A percentile compares a stretch with the other conserved stretches of the same genome.
phyloP scores from a whole-genome alignment of 495 filamentous ascomycete genomes.

The Neurospora pannonica region DNA sequence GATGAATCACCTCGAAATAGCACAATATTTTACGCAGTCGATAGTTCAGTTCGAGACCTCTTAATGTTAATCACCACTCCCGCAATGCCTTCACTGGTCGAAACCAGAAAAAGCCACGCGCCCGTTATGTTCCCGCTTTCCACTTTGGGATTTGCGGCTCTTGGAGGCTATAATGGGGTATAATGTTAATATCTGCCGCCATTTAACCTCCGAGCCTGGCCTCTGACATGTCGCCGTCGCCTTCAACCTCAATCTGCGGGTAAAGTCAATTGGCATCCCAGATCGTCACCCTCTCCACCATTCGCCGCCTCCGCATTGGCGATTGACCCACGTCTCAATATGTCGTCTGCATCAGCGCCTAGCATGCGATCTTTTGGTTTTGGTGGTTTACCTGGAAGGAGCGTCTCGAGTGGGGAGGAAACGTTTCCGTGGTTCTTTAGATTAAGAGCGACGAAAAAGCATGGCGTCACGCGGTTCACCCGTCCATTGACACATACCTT shows the following conservation, averaged over 20 bases:
- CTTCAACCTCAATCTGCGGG: background rate
- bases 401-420: background rate
- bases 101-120: background rate
- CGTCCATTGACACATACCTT: background rate
- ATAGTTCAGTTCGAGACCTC: background rate
- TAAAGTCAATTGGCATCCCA: background rate
- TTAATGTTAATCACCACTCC: background rate
- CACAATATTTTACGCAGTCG: background rate
- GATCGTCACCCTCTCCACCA: background rate
- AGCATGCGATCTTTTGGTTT: background rate
- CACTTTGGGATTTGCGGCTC: background rate
- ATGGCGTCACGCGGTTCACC: background rate
- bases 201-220: background rate
- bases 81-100: background rate
- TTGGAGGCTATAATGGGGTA: background rate
- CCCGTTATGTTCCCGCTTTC: background rate
- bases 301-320: background rate
- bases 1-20: background rate
- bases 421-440: background rate
- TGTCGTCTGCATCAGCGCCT: background rate
- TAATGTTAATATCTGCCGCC: background rate
- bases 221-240: background rate
- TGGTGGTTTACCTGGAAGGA: background rate
- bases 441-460: background rate
- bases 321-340: background rate